Evolutionary conservation across 495 filamentous ascomycete genomes (phyloP), one percentile per base, ranked within the genome.

Genomic region (Hypoxylon perforatum): DNA sequence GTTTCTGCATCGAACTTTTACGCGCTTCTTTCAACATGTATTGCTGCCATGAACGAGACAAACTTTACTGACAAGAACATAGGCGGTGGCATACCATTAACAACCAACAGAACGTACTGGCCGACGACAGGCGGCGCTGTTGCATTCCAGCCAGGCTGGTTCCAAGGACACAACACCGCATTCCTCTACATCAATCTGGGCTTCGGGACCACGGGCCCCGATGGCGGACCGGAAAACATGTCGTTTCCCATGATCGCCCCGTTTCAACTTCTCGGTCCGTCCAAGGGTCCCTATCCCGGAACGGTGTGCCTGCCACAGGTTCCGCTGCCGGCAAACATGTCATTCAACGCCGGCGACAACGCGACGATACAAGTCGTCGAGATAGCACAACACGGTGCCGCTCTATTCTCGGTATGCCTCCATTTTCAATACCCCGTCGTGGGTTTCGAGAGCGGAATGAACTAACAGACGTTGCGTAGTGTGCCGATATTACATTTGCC

Each of bases 361-460:
- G 95, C 94, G 12, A 99, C 96, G 7, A 93, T 99, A 63, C 96
- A 99, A 76, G 80, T 98, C 15, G 87, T 99, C 35, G 93, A 97
- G 84, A 79, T 86, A 10, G 95, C 96, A 8, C 80, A 92, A 62
- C 95, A 97, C 74, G 96, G 96, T 12, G 96, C 95, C 3, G 84
- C 91, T 8, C 77, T 98, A 19, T 99, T 90, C 73, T 97, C 94
- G 71, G 95, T 99, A 85, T 70, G 91, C 86, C 23, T 56, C 35
- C 22, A 1, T n/a, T n/a, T n/a, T n/a, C n/a, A 1, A 3, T 35
- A 9, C 54, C 7, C 2, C 9, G n/a, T 23, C 9, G n/a, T 15
- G 35, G n/a, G 2, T 5, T 19, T 21, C 17, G 19, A 33, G 36
- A 15, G 17, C 11, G 33, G 15, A 41, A 36, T 9, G 45, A n/a